Base-by-base conservation (phyloP, 306 rosid genomes). In the Rubus idaeus region DNA sequence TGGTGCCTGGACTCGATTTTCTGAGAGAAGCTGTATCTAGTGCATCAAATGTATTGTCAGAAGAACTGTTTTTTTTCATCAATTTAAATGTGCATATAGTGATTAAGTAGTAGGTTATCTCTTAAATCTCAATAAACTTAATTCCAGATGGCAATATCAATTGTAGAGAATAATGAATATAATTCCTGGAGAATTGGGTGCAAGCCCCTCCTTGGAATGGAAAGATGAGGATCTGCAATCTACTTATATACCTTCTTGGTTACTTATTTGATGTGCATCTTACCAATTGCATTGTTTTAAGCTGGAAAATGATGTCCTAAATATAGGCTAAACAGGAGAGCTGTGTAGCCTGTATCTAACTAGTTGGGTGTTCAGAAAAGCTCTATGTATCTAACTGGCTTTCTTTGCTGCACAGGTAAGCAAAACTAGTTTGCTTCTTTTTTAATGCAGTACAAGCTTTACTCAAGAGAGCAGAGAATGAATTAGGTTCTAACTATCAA, bases 31-130 rank as follows among this genome's bases (percentile, higher is more conserved):
- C 79, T 83, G 69, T 70, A 73, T 62, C 41, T 74, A 70, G 51
- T 46, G 58, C 58, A 73, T 68, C 80, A 78, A 60, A 55, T 75
- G 76, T 81, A 73, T 23, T 80, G 64, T 68, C 11, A 11, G 83
- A 74, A 66, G 52, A 71, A 76, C 75, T 56, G 71, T 23, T 23
- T 23, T 23, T 23, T 68, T 57, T 83, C 74, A 78, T 79, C 79
- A 76, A 80, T 80, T 40, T 57, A 86, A 84, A 82, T 84, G 91
- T 89, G 82, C 82, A 84, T 85, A 87, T 78, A 81, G 76, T 45
- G 83, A 83, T 74, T 87, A 52, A 68, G 20, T 58, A 61, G 68
- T 83, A 69, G 74, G 78, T 68, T 80, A 35, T 39, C 74, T 56
- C 58, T 73, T 76, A 46, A 74, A 53, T 62, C 35, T 71, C n/a